Evolutionary conservation across 2,329 filamentous ascomycete species (phyloP), one percentile per base, ranked within the genome.

Genomic region (Capronia americana): DNA sequence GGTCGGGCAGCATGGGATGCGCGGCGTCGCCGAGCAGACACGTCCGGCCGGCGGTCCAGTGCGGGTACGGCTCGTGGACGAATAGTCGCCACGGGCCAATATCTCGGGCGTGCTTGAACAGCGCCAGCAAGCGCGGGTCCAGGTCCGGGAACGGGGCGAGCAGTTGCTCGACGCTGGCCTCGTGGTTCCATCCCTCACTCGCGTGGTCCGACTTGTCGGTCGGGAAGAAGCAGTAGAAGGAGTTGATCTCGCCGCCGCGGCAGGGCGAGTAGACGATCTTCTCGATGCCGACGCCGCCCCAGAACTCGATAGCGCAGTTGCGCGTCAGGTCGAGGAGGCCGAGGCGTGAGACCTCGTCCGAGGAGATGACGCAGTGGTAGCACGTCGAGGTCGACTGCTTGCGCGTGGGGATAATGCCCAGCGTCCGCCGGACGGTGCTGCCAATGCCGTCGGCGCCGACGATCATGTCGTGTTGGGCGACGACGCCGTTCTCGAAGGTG

Each of bases 201-300:
- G 58, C 32, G 14, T 69, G 46, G 54, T 61, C 53, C 20, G 66
- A 65, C 11, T 58, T 53, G 8, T 71, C 71, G n/a, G 73, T 71
- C 8, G 74, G 74, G 51, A 75, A 75, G 74, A 81, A 80, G 71
- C 78, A 80, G 67, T 80, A 80, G 64, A 76, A 81, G 12, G 73
- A 76, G 17, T 78, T 72, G 0, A 80, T 70, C 20, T 79, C 74
- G 11, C 77, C 77, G 32, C 77, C 74, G 51, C 74, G 74, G 57
- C 78, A 80, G 2, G 77, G 75, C 0, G 78, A 79, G 63, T 77
- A 75, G 28, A 80, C 77, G 28, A 81, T 79, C 69, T 80, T 80
- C 68, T 79, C 72, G 46, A 79, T 77, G 20, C 75, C 77, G 53
- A 76, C 75, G 0, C 78, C 78, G 12, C 78, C 79, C 53, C 74